These are phyloP conservation scores for Aspergillus fructus DNA, from an alignment of 2,329 filamentous ascomycete genomes.

Conservation along the genomic window DNA sequence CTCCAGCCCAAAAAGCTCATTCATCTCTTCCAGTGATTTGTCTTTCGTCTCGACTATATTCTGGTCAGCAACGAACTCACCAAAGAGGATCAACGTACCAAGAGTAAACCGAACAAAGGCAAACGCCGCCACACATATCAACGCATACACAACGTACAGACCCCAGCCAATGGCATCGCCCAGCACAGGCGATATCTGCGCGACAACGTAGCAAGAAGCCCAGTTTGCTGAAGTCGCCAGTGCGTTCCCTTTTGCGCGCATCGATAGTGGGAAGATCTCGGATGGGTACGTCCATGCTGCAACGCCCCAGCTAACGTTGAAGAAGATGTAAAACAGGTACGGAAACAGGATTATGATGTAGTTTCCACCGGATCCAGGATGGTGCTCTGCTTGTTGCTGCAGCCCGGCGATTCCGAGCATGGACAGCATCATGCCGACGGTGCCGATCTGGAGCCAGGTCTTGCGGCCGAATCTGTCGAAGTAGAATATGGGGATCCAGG, in stretches of 20 bases:
- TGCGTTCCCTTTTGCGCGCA: conserved; percentile 13
- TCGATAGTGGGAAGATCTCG: conserved; percentile 18
- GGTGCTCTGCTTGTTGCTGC: conserved; percentile 17
- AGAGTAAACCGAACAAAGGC: conserved; percentile 19
- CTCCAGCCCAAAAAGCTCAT: conserved; percentile 18
- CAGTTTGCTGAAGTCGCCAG: conserved; percentile 10
- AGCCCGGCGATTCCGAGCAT: conserved; percentile 21
- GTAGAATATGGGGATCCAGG: conserved; percentile 20
- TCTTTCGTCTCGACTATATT: conserved; percentile 18
- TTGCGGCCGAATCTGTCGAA: conserved; percentile 22
- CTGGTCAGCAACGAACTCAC: not conserved
- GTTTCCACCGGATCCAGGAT: conserved; percentile 10
- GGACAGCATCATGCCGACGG: conserved; percentile 17
- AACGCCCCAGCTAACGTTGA: conserved; percentile 23
- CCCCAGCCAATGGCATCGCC: conserved; percentile 21
- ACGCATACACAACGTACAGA: conserved; percentile 21
- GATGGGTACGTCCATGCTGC: conserved; percentile 22
- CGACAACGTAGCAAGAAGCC: conserved; percentile 19
- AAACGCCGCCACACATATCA: conserved; percentile 19
- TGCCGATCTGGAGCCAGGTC: conserved; percentile 21
- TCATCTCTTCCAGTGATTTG: conserved; percentile 19
- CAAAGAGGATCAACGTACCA: conserved; percentile 5
- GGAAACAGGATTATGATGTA: conserved; percentile 20
- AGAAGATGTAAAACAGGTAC: conserved; percentile 23
- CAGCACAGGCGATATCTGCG: conserved; percentile 15